phyloP scores from a whole-genome alignment of 306 rosid species.

The Biancaea sappan region DNA sequence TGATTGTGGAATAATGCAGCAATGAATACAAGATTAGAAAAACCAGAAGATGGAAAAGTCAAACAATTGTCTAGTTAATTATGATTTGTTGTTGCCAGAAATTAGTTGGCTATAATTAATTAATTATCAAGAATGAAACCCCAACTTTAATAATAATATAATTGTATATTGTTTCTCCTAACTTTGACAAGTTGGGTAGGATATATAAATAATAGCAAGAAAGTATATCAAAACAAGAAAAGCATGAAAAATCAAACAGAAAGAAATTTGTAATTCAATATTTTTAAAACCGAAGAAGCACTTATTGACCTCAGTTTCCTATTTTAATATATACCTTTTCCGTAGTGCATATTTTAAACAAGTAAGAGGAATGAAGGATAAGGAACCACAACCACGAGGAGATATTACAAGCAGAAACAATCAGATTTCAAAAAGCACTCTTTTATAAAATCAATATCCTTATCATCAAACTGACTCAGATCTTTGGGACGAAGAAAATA shows the following conservation, averaged over 20 bases:
- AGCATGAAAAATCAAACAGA: slow-evolving; percentile 53
- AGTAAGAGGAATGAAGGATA: slow-evolving; percentile 38
- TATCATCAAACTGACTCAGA: slow-evolving; percentile 60
- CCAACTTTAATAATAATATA: no score
- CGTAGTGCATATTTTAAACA: slow-evolving; percentile 35
- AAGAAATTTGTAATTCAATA: slow-evolving; percentile 40
- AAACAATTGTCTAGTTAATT: slow-evolving; percentile 34
- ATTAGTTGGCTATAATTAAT: neutral
- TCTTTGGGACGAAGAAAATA: slow-evolving; percentile 62
- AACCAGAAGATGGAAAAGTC: slow-evolving; percentile 39
- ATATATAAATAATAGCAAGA: neutral
- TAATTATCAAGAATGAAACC: neutral
- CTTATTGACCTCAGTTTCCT: slow-evolving; percentile 77
- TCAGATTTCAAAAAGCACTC: slow-evolving; percentile 79
- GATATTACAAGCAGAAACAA: slow-evolving; percentile 76
- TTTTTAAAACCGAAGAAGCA: slow-evolving; percentile 45
- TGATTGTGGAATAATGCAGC: slow-evolving; percentile 41
- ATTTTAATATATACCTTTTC: slow-evolving; percentile 35
- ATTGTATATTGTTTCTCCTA: neutral
- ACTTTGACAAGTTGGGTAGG: slow-evolving; percentile 30
- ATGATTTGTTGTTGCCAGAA: neutral
- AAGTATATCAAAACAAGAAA: slow-evolving; percentile 41
- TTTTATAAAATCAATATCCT: slow-evolving; percentile 47
- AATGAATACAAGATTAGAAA: neutral
- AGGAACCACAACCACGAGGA: slow-evolving; percentile 45